Percentiles rank a stretch among this genome's conserved stretches.
These are phyloP conservation scores for Mrakia frigida DNA, from an alignment of 768 basidiomycete genomes.

Conservation along the genomic window DNA sequence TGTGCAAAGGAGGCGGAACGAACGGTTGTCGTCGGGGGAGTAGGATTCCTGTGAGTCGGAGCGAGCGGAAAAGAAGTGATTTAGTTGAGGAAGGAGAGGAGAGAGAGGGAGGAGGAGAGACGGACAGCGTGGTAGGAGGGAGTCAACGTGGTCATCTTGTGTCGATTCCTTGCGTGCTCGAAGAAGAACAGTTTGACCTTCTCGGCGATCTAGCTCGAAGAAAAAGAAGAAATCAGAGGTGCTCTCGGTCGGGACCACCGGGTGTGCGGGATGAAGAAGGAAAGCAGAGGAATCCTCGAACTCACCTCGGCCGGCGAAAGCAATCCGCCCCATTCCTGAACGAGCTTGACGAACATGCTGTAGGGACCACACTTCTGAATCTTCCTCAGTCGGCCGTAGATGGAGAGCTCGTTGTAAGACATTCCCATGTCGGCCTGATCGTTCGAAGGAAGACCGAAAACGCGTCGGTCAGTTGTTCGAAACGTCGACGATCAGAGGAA, in stretches of 20 bases:
- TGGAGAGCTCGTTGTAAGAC: constrained; percentile 94
- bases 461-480: not conserved
- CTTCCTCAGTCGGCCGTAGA: constrained; percentile 88
- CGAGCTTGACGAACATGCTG: constrained; percentile 91
- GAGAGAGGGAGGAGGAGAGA: constrained; percentile 33
- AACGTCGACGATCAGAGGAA: not conserved
- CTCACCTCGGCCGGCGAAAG: constrained; percentile 75
- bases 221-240: too few species aligned
- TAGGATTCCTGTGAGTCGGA: constrained; percentile 70
- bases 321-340: constrained; percentile 84
- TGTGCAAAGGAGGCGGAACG: constrained; percentile 39
- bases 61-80: constrained; percentile 34
- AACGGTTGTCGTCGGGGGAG: constrained; percentile 93
- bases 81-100: not conserved
- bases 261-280: not conserved
- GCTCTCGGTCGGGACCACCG: too few species aligned
- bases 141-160: constrained; percentile 97
- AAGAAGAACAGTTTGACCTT: constrained; percentile 98
- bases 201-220: constrained; percentile 66
- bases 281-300: constrained; percentile 11
- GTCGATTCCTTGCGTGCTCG: constrained; percentile 89
- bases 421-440: constrained; percentile 93
- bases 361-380: constrained; percentile 97
- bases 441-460: not conserved
- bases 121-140: constrained; percentile 88